Percentiles rank a stretch among this genome's conserved stretches.
phyloP scores from a whole-genome alignment of 208 protist genomes.

The Wallacemonas collosoma region DNA sequence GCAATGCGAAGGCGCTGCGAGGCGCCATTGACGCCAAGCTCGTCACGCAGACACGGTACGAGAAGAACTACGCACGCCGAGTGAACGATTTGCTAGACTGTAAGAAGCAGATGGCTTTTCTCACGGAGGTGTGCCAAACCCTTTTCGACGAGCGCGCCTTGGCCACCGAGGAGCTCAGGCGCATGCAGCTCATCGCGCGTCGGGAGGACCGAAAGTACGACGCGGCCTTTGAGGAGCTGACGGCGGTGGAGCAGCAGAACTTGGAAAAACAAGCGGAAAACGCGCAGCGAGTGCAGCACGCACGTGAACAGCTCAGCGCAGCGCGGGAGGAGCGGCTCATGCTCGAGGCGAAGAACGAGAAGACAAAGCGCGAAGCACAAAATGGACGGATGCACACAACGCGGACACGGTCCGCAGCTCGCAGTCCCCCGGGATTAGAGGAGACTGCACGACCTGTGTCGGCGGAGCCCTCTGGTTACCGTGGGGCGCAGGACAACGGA shows the following conservation, averaged over 20 bases:
- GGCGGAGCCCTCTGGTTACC: too few species aligned
- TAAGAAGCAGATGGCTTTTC: slow-evolving; percentile 89
- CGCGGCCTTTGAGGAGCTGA: slow-evolving; percentile 69
- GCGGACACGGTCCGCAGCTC: not conserved
- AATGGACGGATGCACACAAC: not conserved
- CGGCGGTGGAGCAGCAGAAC: slow-evolving; percentile 67
- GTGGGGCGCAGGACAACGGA: not conserved
- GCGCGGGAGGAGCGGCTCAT: slow-evolving; percentile 40
- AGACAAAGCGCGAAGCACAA: slow-evolving; percentile 8
- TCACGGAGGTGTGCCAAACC: slow-evolving; percentile 93
- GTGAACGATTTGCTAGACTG: slow-evolving; percentile 88
- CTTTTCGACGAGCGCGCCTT: slow-evolving; percentile 82
- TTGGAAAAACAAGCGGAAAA: slow-evolving; percentile 35
- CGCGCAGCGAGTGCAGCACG: slow-evolving; percentile 45
- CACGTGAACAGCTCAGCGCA: slow-evolving; percentile 36
- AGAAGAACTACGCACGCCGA: slow-evolving; percentile 80
- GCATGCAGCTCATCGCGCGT: slow-evolving; percentile 39
- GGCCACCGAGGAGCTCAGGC: slow-evolving; percentile 41
- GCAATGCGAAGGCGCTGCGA: slow-evolving; percentile 78
- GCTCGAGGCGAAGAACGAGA: slow-evolving; percentile 36
- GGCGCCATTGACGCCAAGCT: slow-evolving; percentile 89
- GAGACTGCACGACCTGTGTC: not conserved
- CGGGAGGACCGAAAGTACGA: slow-evolving; percentile 68
- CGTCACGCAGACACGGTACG: slow-evolving; percentile 84
- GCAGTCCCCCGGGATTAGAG: not conserved